Conservation (phyloP, 176 grass and related monocot species). For the Bromus sterilis region DNA sequence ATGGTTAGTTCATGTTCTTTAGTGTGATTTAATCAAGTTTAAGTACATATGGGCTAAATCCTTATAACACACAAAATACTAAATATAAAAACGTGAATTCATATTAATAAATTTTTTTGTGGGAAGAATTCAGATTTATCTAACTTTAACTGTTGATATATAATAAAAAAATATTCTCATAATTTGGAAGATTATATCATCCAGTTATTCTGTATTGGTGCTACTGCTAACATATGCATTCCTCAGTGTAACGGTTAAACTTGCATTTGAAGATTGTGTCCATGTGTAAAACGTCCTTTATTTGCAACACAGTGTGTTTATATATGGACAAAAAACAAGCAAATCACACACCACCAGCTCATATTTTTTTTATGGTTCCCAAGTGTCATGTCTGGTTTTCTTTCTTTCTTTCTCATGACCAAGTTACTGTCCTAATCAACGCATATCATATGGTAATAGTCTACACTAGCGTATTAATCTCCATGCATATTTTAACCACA, state of each 20-base stretch:
- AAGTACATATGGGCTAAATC: neutral
- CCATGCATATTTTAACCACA: neutral
- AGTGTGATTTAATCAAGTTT: neutral
- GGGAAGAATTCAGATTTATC: neutral
- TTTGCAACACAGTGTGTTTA: neutral
- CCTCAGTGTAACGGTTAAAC: neutral
- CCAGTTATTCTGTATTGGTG: no score
- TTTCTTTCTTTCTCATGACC: neutral
- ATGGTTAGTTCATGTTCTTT: neutral
- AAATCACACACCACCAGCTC: neutral
- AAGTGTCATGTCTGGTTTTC: neutral
- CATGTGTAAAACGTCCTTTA: neutral
- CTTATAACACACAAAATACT: neutral
- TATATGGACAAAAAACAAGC: neutral
- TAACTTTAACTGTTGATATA: neutral
- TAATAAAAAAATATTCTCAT: neutral
- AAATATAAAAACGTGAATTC: neutral
- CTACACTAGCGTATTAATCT: neutral
- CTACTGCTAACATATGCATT: no score
- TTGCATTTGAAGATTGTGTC: neutral
- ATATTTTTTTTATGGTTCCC: neutral
- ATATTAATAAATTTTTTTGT: no score
- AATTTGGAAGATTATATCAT: no score
- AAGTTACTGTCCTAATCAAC: neutral
- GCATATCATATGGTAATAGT: neutral